These are phyloP conservation scores for Bipolaris bicolor DNA, from an alignment of 2,329 filamentous ascomycete species.

Conservation along the genomic window DNA sequence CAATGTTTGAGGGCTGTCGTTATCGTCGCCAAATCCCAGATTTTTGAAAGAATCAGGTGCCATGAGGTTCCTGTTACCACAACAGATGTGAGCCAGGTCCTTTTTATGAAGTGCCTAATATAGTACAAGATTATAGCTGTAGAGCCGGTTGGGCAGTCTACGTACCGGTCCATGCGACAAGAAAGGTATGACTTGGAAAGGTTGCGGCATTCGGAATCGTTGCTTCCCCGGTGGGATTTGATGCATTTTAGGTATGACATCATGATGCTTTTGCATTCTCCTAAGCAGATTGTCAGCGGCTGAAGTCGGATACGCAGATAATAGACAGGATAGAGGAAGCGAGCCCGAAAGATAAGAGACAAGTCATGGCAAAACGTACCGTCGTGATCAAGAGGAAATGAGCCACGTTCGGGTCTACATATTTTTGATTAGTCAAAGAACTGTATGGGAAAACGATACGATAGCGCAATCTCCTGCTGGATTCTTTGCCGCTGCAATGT, in stretches of 20 bases:
- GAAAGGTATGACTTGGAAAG: slow-evolving; percentile 87
- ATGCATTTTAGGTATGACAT: slow-evolving; percentile 84
- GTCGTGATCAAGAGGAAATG: slow-evolving; percentile 96
- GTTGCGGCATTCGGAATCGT: slow-evolving; percentile 82
- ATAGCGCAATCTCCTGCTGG: background rate
- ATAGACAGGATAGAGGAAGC: background rate
- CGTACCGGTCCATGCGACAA: slow-evolving; percentile 94
- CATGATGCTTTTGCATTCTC: slow-evolving; percentile 93
- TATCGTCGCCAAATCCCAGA: slow-evolving; percentile 71
- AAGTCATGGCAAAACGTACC: slow-evolving; percentile 54
- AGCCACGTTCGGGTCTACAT: slow-evolving; percentile 81
- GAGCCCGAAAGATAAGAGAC: slow-evolving; percentile 54
- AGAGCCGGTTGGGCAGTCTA: slow-evolving; percentile 23
- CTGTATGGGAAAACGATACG: no score
- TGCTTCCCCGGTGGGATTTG: slow-evolving; percentile 80
- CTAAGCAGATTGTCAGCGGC: slow-evolving; percentile 54
- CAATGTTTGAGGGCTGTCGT: slow-evolving; percentile 24
- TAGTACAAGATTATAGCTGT: background rate
- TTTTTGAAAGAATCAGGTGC: slow-evolving; percentile 95
- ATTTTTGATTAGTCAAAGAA: slow-evolving; percentile 11
- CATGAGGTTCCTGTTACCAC: slow-evolving; percentile 76
- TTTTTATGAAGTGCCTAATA: background rate
- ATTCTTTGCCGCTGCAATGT: background rate
- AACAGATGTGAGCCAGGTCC: slow-evolving; percentile 27
- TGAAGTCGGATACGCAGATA: background rate